A percentile compares a stretch with the other conserved stretches of the same genome.
These are phyloP conservation scores for Magnaporthales sp. DNA, from an alignment of 2,329 filamentous ascomycete species.

Conservation along the genomic window DNA sequence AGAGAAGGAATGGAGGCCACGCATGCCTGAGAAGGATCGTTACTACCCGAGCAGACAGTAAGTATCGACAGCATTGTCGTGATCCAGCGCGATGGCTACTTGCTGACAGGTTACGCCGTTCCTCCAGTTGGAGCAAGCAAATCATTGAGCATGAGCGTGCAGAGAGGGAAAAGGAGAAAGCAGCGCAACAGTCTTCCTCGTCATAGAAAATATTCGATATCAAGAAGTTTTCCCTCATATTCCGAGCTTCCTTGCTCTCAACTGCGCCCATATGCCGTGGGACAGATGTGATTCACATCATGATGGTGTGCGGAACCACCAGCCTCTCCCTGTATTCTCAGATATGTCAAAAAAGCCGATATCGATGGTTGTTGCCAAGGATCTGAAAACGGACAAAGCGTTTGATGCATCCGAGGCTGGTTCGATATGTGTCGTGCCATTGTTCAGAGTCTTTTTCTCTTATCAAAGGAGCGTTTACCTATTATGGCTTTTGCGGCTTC, in stretches of 20 bases:
- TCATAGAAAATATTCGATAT: background rate
- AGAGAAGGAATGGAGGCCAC: slow-evolving; percentile 61
- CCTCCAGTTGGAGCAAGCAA: slow-evolving; percentile 33
- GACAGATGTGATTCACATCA: background rate
- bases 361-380: background rate
- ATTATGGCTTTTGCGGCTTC: background rate
- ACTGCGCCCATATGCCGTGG: background rate
- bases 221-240: background rate
- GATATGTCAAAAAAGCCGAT: background rate
- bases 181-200: slow-evolving; percentile 8
- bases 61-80: slow-evolving; percentile 21
- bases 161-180: slow-evolving; percentile 19
- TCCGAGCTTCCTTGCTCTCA: background rate
- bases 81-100: background rate
- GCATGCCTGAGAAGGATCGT: slow-evolving; percentile 68
- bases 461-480: background rate
- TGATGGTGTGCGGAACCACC: background rate
- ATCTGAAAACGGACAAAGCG: background rate
- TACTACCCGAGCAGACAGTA: slow-evolving; percentile 87
- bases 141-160: slow-evolving; percentile 35
- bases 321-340: background rate
- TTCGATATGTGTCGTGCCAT: background rate
- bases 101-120: background rate
- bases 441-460: background rate
- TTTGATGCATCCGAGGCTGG: background rate